A percentile compares a stretch with the other conserved stretches of the same genome.
Conservation (phyloP, 306 rosid species). For the Lithocarpus polystachyus region DNA sequence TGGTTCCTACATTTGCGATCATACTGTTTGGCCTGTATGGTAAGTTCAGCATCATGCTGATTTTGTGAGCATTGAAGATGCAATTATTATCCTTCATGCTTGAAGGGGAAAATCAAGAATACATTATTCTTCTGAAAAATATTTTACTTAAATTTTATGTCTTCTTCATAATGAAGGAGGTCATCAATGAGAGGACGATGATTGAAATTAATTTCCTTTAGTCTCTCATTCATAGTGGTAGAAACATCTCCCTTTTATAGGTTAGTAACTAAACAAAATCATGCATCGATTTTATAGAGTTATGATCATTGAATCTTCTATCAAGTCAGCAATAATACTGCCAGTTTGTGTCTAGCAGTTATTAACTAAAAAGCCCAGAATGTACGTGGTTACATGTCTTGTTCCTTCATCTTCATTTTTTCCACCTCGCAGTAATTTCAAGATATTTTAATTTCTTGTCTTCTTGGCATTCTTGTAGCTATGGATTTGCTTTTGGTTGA, state of each 20-base stretch:
- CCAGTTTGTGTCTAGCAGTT: neutral
- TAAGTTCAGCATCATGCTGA: too few species aligned
- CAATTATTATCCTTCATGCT: neutral
- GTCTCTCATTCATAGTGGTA: neutral
- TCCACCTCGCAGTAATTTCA: neutral
- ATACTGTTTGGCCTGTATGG: too few species aligned
- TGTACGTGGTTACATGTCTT: neutral
- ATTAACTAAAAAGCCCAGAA: neutral
- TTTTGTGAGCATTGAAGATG: too few species aligned
- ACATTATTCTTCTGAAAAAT: neutral
- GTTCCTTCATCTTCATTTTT: constrained; percentile 5
- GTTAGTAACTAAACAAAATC: neutral
- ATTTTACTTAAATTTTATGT: neutral
- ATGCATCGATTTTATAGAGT: neutral
- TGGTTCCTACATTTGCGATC: too few species aligned
- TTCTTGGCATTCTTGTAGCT: neutral
- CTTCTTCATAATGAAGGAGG: neutral
- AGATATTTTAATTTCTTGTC: neutral
- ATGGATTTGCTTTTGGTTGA: neutral
- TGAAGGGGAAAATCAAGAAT: neutral
- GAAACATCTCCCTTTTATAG: neutral
- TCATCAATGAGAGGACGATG: neutral
- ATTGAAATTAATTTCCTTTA: neutral
- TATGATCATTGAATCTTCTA: neutral
- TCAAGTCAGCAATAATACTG: neutral